Percentiles rank a stretch among this genome's conserved stretches.
phyloP scores from a whole-genome alignment of 208 protist species.

The Lotmaria passim region DNA sequence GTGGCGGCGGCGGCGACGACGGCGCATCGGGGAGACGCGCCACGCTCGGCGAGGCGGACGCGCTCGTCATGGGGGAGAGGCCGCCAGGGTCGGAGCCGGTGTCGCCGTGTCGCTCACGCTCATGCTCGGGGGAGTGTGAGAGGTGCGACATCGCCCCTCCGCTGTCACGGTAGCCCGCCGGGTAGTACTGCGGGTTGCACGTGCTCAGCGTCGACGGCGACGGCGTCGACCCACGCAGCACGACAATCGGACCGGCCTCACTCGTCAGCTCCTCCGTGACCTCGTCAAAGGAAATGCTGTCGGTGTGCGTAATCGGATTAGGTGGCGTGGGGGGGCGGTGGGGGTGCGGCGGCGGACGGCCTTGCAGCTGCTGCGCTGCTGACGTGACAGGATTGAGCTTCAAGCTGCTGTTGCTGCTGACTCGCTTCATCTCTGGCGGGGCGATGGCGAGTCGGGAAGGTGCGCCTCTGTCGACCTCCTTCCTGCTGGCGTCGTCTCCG shows the following conservation, averaged over 20 bases:
- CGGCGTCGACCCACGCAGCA: slow-evolving; percentile 35
- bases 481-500: not conserved
- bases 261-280: slow-evolving; percentile 36
- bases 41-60: slow-evolving; percentile 9
- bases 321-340: slow-evolving; percentile 29
- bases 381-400: not conserved
- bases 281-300: slow-evolving; percentile 43
- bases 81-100: slow-evolving; percentile 11
- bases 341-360: slow-evolving; percentile 28
- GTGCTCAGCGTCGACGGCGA: slow-evolving; percentile 14
- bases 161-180: not conserved
- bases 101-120: not conserved
- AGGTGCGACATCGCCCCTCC: not conserved
- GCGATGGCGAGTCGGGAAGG: not conserved
- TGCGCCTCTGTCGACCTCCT: not conserved
- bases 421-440: not conserved
- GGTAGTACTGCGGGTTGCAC: slow-evolving; percentile 28
- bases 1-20: slow-evolving; percentile 23
- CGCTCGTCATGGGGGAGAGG: slow-evolving; percentile 18
- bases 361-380: slow-evolving; percentile 5
- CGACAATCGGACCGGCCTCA: slow-evolving; percentile 32
- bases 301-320: slow-evolving; percentile 37
- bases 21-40: slow-evolving; percentile 1
- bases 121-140: not conserved
- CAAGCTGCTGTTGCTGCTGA: not conserved